These are phyloP conservation scores for Rhinocladiella similis DNA, from an alignment of 2,329 filamentous ascomycete genomes.

Conservation along the genomic window DNA sequence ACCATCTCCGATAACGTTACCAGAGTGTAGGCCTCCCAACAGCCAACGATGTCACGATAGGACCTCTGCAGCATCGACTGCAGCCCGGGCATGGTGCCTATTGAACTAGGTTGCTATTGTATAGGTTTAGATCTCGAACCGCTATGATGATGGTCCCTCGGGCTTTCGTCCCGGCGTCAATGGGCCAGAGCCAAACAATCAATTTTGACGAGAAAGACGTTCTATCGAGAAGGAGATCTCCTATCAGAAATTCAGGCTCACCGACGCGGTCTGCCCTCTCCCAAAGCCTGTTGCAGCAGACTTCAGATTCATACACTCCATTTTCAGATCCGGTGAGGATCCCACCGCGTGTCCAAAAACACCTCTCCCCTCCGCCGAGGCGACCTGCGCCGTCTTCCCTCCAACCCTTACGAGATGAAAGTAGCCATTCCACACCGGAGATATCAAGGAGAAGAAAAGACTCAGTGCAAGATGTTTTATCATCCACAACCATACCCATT, in stretches of 20 bases:
- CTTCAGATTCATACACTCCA: conserved; percentile 1
- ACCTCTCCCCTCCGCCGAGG: conserved; percentile 1
- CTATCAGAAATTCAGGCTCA: conserved; percentile 3
- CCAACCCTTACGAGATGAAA: conserved; percentile 5
- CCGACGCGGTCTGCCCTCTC: conserved; percentile 16
- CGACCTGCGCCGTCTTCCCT: conserved; percentile 13
- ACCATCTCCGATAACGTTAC: neutral
- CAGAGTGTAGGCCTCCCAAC: neutral
- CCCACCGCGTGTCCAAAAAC: conserved; percentile 7
- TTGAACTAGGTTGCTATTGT: neutral
- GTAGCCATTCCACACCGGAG: neutral
- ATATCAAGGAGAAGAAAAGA: conserved; percentile 18
- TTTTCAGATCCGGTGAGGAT: conserved; percentile 22
- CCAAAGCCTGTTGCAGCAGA: conserved; percentile 13
- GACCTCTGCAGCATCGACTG: neutral
- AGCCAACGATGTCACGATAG: neutral
- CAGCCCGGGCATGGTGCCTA: neutral
- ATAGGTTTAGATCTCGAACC: neutral
- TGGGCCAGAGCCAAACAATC: conserved; percentile 29
- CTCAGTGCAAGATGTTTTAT: conserved; percentile 43
- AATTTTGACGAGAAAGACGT: conserved; percentile 19
- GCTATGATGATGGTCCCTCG: conserved; percentile 43
- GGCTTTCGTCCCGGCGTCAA: conserved; percentile 40
- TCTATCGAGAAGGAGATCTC: conserved; percentile 8
- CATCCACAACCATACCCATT: conserved; percentile 60